Base-by-base conservation (phyloP, 805 yeast genomes). In the Sungouiozyma intestinalis region DNA sequence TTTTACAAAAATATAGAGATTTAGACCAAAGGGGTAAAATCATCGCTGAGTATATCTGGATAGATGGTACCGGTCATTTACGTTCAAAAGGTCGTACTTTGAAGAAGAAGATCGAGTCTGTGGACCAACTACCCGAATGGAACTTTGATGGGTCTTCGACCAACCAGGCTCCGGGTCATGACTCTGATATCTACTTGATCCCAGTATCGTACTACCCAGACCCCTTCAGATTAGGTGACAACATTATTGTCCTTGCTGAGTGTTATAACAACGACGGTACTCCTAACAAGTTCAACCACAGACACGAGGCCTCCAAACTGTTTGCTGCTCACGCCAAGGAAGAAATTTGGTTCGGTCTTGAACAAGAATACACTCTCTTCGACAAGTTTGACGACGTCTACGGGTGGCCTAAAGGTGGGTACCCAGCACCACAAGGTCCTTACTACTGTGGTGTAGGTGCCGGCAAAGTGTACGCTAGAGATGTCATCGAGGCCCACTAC, bases 371-470 rank as follows among this genome's bases (percentile, higher is more conserved):
- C 74, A 92, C 98, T 53, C 71, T 92, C 65, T 85, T 92, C 62
- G 98, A 92, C 68, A 81, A 84, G 66, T 81, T 68, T 59, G 95
- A 85, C 67, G 71, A 81, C 59, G 87, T 83, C 49, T 92, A 88
- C 69, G 97, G 95, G 52, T 92, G 98, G 98, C 98, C 98, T 68
- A 81, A 85, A 74, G 97, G 97, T 58, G 98, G 97, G 50, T 92
- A 77, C 94, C 98, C 98, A 65, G 97, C 95, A 55, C 97, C 98
- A 52, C 98, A 92, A 73, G 98, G 98, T 54, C 98, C 98, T 48
- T 92, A 92, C 83, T 92, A 92, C 81, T 92, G 98, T 76, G 98
- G 97, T 79, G 98, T 92, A 52, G 98, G 98, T 71, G 77, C 96
- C 58, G 96, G 97, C 63, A 88, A 86, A 73, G 98, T 90, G 50